Base-by-base conservation (phyloP, 768 basidiomycete genomes). In the Hygrocybe coccinea region DNA sequence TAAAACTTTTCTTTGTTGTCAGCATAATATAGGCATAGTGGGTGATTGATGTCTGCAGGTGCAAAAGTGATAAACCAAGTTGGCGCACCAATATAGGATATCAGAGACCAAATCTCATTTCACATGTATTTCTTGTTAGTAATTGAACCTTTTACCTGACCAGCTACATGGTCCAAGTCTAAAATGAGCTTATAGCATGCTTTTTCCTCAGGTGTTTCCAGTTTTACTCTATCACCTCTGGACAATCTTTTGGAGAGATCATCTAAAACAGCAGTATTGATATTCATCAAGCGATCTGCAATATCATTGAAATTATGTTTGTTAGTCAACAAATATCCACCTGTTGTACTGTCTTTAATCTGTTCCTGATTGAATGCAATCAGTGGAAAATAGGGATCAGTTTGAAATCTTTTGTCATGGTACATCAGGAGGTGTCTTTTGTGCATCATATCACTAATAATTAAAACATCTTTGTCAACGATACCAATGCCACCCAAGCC, bases 291-390 rank as follows among this genome's bases (percentile, higher is more conserved):
- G 5, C 65, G 35, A 0, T 61, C 7, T 1, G 66, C 38, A 5
- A 75, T 65, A 10, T 59, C 52, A 21, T 51, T 29, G 60, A 74
- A 73, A 10, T 62, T 59, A 0, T 45, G 50, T 14, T 59, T 62
- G 41, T 72, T 59, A 1, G 68, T 61, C 1, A 69, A 19, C 1
- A 72, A 41, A 50, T 61, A 74, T 2, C 72, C 65, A 3, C 65
- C 67, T 0, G 53, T 62, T 0, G 65, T 59, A 2, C 66, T 61
- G 1, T 53, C 56, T 39, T 68, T 71, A 2, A 78, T 65, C 44
- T 77, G 77, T 22, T 69, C 57, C 46, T 78, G 73, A 49, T 70
- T 76, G 50, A 76, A 77, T 0, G 67, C 68, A 14, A 76, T 58
- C 17, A 77, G 67, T 0, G 72, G 63, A 56, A 74, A 79, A 36